Evolutionary conservation across 495 filamentous ascomycete species (phyloP), one percentile per base, ranked within the genome.

Genomic region (Thermothielavioides terrestris): DNA sequence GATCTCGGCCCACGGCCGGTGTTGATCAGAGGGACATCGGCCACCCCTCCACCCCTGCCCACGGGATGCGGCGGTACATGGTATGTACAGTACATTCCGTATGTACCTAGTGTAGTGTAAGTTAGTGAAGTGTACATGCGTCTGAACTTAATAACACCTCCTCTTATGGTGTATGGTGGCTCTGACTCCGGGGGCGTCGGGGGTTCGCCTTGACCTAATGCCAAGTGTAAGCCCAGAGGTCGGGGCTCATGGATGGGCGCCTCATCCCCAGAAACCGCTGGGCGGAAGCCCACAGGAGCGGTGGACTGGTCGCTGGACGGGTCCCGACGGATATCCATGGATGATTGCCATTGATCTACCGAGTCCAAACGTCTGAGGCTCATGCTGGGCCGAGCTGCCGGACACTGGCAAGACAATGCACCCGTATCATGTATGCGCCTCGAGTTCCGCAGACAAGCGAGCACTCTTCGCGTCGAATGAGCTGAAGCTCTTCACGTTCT

Each of bases 101-200:
- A n/a, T n/a, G n/a, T n/a, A n/a, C n/a, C n/a, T n/a, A n/a, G n/a
- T n/a, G n/a, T n/a, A n/a, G n/a, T n/a, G n/a, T n/a, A n/a, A n/a
- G n/a, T n/a, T n/a, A n/a, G n/a, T n/a, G n/a, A n/a, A n/a, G n/a
- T n/a, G 57, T 60, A 64, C 54, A 54, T 46, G 42, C 46, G 37
- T 54, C 52, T 40, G 26, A 39, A 58, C 63, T 59, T 66, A n/a
- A 68, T 70, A 72, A 59, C 69, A 58, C 59, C 69, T 66, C 72
- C 65, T 72, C 50, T 65, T 69, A 72, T n/a, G n/a, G n/a, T n/a
- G n/a, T 73, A 66, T 64, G 62, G 15, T 56, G 48, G 53, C 64
- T 62, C 55, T 59, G 57, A 71, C 66, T 60, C 60, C 62, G 68
- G 64, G 61, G 70, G 68, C 63, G 55, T 64, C 62, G 67, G 61